phyloP scores from a whole-genome alignment of 1,284 basidiomycete species.

The Trametes hirsuta region DNA sequence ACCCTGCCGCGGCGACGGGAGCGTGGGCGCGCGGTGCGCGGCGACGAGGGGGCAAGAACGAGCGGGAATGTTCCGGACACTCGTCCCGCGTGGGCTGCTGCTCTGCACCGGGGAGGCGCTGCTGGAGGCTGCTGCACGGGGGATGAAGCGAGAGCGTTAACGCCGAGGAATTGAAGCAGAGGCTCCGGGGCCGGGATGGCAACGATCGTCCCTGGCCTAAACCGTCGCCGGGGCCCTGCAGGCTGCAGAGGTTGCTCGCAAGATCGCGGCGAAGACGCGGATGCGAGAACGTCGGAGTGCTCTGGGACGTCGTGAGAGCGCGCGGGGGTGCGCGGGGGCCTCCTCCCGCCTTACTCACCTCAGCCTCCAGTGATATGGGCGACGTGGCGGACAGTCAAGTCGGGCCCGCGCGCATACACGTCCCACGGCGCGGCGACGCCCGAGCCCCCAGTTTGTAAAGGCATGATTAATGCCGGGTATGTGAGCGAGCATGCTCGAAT shows the following conservation, averaged over 20 bases:
- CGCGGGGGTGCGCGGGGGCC: constrained; percentile 22
- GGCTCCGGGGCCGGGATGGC: constrained; percentile 1
- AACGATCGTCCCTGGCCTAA: constrained; percentile 17
- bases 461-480: too few species aligned
- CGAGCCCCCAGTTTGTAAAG: too few species aligned
- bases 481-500: too few species aligned
- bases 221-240: not conserved
- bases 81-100: too few species aligned
- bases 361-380: not conserved
- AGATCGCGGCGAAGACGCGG: not conserved
- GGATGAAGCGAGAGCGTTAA: not conserved
- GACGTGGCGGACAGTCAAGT: constrained; percentile 8
- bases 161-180: not conserved
- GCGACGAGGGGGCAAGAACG: too few species aligned
- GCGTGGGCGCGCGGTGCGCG: too few species aligned
- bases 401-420: not conserved
- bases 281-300: constrained; percentile 15
- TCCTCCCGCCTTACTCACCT: constrained; percentile 6
- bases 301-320: constrained; percentile 7
- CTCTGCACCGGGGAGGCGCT: too few species aligned
- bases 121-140: too few species aligned
- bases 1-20: not conserved
- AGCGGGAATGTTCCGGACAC: too few species aligned
- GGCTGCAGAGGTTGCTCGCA: too few species aligned
- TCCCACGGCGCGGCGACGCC: too few species aligned